Evolutionary conservation across 208 protist genomes (phyloP).

Genomic region (Acanthamoeba lenticulata): DNA sequence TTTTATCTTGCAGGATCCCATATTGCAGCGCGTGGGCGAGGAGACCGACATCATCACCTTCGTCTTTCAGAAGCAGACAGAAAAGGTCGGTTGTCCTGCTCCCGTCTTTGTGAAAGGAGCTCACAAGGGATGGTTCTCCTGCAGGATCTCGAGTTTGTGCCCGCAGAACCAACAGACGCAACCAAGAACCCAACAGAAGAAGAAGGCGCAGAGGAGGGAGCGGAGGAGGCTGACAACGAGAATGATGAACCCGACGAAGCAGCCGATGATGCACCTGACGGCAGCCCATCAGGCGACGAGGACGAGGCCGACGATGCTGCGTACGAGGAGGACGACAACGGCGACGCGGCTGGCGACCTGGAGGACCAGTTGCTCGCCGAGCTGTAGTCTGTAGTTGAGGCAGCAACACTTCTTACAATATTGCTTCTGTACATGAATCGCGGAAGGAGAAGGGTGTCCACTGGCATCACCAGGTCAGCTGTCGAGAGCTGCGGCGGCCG

Average conservation of each 20-base stretch:
- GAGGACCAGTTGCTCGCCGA: not conserved
- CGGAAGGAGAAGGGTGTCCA: too few relatives aligned
- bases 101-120: not conserved
- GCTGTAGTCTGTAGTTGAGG: not conserved
- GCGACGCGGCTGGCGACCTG: not conserved
- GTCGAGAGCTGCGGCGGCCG: not conserved
- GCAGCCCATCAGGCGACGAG: too few relatives aligned
- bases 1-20: not conserved
- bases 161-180: not conserved
- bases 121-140: not conserved
- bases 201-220: not conserved
- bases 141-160: not conserved
- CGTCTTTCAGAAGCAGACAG: conserved; percentile 58
- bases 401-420: not conserved
- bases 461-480: too few relatives aligned
- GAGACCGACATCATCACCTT: conserved; percentile 55
- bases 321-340: not conserved
- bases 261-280: not conserved
- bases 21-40: conserved; percentile 45
- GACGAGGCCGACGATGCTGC: too few relatives aligned
- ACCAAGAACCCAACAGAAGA: not conserved
- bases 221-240: not conserved
- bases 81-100: not conserved
- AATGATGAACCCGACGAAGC: not conserved
- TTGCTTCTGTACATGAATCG: not conserved